Evolutionary conservation across 805 yeast species (phyloP).

Genomic region (Hermanozyma aechmeae): DNA sequence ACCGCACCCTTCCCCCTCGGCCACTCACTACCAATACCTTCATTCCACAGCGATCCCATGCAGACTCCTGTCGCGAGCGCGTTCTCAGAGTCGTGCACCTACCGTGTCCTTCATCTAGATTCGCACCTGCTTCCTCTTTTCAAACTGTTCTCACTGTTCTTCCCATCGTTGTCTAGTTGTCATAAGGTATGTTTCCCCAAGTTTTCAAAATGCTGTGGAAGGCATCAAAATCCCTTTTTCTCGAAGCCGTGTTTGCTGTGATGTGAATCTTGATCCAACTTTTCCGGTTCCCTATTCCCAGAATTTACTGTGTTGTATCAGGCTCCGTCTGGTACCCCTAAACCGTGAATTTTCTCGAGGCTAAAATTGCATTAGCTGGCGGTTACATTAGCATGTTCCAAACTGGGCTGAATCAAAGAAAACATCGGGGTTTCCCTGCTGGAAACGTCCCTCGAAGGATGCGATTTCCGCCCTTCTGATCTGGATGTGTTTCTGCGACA

Average conservation of each 20-base stretch:
- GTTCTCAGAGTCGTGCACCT: too few species aligned
- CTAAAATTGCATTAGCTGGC: neutral
- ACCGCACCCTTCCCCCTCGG: too few species aligned
- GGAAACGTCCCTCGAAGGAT: too few species aligned
- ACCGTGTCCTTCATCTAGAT: conserved; percentile 3
- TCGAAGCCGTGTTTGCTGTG: neutral
- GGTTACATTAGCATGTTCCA: too few species aligned
- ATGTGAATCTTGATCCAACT: neutral
- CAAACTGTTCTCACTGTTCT: too few species aligned
- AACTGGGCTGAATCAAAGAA: too few species aligned
- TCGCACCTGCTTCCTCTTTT: conserved; percentile 7
- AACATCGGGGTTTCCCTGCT: too few species aligned
- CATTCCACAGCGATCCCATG: too few species aligned
- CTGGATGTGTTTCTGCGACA: too few species aligned
- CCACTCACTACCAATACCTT: too few species aligned
- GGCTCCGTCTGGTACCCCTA: neutral
- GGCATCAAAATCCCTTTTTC: neutral
- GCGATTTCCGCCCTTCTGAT: too few species aligned
- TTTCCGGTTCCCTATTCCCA: neutral
- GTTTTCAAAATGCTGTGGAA: neutral
- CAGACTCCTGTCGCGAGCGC: too few species aligned
- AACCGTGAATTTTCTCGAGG: neutral
- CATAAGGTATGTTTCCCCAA: conserved; percentile 11
- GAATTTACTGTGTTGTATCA: neutral
- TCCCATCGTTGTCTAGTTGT: conserved; percentile 11